These are phyloP conservation scores for Aspergillus bombycis DNA, from an alignment of 2,329 filamentous ascomycete species.

Conservation along the genomic window DNA sequence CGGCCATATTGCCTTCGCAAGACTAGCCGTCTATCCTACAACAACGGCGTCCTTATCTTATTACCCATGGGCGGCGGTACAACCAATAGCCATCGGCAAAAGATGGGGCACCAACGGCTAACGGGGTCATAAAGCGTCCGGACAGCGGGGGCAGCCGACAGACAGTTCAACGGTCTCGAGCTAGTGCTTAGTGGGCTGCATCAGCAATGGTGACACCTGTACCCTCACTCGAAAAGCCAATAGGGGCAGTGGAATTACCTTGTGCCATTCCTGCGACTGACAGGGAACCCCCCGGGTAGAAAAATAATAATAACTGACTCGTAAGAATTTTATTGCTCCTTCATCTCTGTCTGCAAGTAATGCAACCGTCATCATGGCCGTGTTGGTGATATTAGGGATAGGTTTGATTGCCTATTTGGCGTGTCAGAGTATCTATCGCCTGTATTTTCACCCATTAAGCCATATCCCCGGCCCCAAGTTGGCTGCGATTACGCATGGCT, in stretches of 20 bases:
- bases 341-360: not conserved
- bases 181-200: not conserved
- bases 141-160: not conserved
- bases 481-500: conserved; percentile 35
- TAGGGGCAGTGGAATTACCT: not conserved
- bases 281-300: not conserved
- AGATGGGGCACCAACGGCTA: not conserved
- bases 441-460: conserved; percentile 38
- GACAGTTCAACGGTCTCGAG: not conserved
- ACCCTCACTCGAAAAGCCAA: not conserved
- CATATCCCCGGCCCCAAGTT: conserved; percentile 36
- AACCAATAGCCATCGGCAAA: no score
- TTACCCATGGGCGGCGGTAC: no score
- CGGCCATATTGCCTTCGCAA: not conserved
- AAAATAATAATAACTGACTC: not conserved
- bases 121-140: not conserved
- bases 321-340: not conserved
- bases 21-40: not conserved
- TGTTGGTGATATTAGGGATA: not conserved
- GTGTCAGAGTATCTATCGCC: conserved; percentile 27
- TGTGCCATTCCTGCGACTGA: not conserved
- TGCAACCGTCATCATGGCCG: not conserved
- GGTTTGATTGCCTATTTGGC: not conserved
- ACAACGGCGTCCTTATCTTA: no score
- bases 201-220: not conserved